Conservation (phyloP, 257 asterid genomes). For the Solanum microdontum region DNA sequence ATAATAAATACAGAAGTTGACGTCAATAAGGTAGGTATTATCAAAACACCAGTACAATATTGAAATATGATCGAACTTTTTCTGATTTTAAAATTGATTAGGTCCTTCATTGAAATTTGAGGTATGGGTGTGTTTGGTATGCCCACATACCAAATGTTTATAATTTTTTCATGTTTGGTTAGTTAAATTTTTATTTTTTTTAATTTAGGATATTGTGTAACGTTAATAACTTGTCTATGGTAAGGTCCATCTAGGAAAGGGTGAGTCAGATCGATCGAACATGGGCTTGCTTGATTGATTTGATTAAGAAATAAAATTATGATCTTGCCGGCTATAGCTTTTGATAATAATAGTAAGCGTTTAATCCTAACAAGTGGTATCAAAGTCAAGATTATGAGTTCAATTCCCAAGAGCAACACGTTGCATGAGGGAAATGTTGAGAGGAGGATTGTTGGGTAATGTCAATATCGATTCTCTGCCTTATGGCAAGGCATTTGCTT, state of each 20-base stretch:
- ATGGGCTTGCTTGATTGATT: background rate
- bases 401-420: background rate
- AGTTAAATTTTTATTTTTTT: background rate
- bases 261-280: background rate
- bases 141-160: background rate
- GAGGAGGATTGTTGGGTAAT: too few species aligned
- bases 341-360: rapidly evolving
- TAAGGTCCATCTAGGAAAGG: background rate
- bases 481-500: background rate
- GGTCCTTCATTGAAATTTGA: background rate
- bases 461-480: background rate
- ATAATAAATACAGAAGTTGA: background rate
- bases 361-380: too few species aligned
- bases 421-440: background rate
- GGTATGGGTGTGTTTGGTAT: background rate
- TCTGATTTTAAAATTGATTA: background rate
- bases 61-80: background rate
- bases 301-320: too few species aligned
- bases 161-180: background rate
- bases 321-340: background rate
- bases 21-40: background rate
- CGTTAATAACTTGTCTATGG: background rate
- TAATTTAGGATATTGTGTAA: background rate
- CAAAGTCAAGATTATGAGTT: too few species aligned
- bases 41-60: background rate